Evolutionary conservation across 441 rosid species (phyloP), one percentile per base, ranked within the genome.

Genomic region (Bruguiera hainesii): DNA sequence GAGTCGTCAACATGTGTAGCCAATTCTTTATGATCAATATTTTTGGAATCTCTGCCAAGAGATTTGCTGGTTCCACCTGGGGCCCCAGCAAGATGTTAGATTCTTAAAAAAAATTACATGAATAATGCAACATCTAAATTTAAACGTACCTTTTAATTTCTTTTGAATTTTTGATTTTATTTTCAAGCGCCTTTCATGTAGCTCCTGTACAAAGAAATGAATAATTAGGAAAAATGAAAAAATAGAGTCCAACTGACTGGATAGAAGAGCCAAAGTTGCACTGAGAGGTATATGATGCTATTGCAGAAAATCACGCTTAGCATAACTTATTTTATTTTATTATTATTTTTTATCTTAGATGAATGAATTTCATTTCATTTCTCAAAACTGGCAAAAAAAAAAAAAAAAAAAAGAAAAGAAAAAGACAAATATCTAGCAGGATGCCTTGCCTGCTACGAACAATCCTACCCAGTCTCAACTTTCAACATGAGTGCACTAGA

Each of bases 131-230:
- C n/a, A 7, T 18, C 21, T 19, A 31, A 52, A 28, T 18, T 16
- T n/a, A 60, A 21, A 61, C 2, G 18, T 64, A 64, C 73, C 73
- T 52, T 69, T 53, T 5, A 23, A 39, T 30, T 69, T 56, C 65
- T 69, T 64, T 21, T 52, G 57, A 59, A 59, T 2, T 65, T 69
- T 64, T 26, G 77, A 69, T 68, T 69, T 74, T 51, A 74, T 18
- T 60, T 64, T 37, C 56, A 74, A 52, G 11, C 77, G 72, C 46
- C 73, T 68, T 30, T 60, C 69, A 46, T 74, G 77, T 6, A 74
- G 69, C 50, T 69, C 77, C 77, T 74, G 50, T 21, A 64, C 23
- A 56, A 68, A 7, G 42, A 7, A 26, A 67, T 2, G 28, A 51
- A 13, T 6, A 48, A 50, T 23, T 23, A 60, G 25, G 25, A 55